A percentile compares a stretch with the other conserved stretches of the same genome.
These are phyloP conservation scores for Pleurotus cornucopiae DNA, from an alignment of 768 basidiomycete species.

Conservation along the genomic window DNA sequence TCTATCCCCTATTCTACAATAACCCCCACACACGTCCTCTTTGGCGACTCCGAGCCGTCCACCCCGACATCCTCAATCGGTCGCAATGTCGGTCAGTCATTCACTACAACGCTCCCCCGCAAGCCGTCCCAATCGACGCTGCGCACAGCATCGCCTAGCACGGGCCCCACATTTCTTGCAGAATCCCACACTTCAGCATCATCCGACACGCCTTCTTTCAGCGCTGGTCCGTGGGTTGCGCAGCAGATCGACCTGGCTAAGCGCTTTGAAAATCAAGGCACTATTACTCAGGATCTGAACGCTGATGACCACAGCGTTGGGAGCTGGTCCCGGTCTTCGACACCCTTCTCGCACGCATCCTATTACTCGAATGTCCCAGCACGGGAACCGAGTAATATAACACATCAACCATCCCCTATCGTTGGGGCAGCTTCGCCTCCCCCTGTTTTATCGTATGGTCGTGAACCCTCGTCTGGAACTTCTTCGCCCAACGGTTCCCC, in stretches of 20 bases:
- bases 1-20: constrained; percentile 42
- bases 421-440: not conserved
- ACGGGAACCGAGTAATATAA: not conserved
- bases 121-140: not conserved
- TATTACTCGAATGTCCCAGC: not conserved
- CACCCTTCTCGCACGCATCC: not conserved
- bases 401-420: not conserved
- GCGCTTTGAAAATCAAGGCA: not conserved
- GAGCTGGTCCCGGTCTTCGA: not conserved
- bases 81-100: not conserved
- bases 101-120: not conserved
- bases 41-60: constrained; percentile 25
- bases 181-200: not conserved
- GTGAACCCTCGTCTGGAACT: not conserved
- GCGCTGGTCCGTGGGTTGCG: constrained; percentile 5
- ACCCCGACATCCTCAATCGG: constrained; percentile 11
- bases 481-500: not conserved
- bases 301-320: not conserved
- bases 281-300: not conserved
- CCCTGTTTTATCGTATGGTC: not conserved
- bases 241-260: constrained; percentile 4
- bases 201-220: not conserved
- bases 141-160: not conserved
- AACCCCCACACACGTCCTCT: constrained; percentile 44
- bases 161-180: not conserved